Evolutionary conservation across 140 eudicot species (phyloP), one percentile per base, ranked within the genome.

Genomic region (Anethum foeniculum): DNA sequence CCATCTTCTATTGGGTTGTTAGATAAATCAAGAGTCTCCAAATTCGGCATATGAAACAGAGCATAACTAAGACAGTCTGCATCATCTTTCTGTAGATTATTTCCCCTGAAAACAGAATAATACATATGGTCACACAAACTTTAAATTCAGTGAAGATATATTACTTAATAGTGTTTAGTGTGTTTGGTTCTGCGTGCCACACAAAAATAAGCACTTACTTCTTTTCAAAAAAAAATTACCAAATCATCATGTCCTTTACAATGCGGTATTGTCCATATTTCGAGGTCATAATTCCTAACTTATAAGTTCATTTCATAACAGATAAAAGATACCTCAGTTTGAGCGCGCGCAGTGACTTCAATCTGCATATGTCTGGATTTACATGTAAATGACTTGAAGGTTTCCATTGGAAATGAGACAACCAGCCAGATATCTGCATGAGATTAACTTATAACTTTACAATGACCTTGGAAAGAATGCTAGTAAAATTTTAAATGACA

Each of bases 361-460:
- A 82, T 71, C 86, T 86, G 67, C 71, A 81, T 46, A 71, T 38
- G 74, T 84, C 85, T 65, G 34, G 69, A 79, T 82, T 71, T 41
- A 85, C 34, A 69, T 80, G 78, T 71, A 81, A 54, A 71, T 79
- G 75, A 56, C 81, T 76, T 27, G 83, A 60, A 14, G 84, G 80
- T 52, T 84, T 80, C 89, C 89, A 85, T 75, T 82, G 85, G 81
- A 92, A 86, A 86, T 86, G 92, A 76, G 93, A 92, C 76, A 94
- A 93, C 85, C 92, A 94, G 46, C 97, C 96, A 60, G 94, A 81
- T 71, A 92, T 89, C 98, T 94, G 92, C 85, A 85, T 54, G 23
- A 64, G 10, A 77, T 80, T n/a, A 34, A 12, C 30, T 43, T 21
- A 52, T 6, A 81, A 27, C 41, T 46, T 75, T 10, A 48, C 75